phyloP scores from a whole-genome alignment of 192 early-diverging fungal genomes.

The Linnemannia elongata region DNA sequence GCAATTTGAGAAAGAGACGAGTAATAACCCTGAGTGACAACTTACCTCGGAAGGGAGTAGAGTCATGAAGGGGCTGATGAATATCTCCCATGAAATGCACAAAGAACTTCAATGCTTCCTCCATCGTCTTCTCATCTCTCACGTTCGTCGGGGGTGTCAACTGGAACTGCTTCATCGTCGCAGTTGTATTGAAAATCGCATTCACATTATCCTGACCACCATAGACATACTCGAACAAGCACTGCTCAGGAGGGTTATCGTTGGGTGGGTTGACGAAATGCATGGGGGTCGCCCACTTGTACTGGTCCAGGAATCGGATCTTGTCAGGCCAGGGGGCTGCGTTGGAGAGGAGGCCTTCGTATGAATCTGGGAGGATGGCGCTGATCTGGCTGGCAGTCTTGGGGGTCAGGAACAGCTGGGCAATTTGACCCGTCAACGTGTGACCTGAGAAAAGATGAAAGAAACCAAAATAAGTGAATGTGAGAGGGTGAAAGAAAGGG shows the following conservation, averaged over 20 bases:
- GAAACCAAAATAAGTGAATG: background rate
- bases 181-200: constrained; percentile 57
- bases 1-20: background rate
- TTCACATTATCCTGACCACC: constrained; percentile 51
- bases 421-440: constrained; percentile 56
- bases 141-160: constrained; percentile 26
- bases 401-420: constrained; percentile 56
- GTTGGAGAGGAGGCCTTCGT: constrained; percentile 48
- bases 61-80: constrained; percentile 62
- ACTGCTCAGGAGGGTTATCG: constrained; percentile 58
- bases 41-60: constrained; percentile 1
- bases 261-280: constrained; percentile 48
- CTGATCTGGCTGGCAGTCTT: constrained; percentile 22
- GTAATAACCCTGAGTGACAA: background rate
- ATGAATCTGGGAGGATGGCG: constrained; percentile 28
- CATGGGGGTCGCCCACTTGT: constrained; percentile 39
- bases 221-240: constrained; percentile 26
- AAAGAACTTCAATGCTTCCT: constrained; percentile 59
- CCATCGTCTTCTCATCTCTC: background rate
- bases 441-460: constrained; percentile 32
- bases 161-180: constrained; percentile 39
- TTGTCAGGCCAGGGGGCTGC: constrained; percentile 35
- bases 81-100: constrained; percentile 65
- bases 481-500: background rate
- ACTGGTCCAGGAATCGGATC: constrained; percentile 16